Evolutionary conservation across 495 filamentous ascomycete genomes (phyloP), one percentile per base, ranked within the genome.

Genomic region (Rostrohypoxylon terebratum): DNA sequence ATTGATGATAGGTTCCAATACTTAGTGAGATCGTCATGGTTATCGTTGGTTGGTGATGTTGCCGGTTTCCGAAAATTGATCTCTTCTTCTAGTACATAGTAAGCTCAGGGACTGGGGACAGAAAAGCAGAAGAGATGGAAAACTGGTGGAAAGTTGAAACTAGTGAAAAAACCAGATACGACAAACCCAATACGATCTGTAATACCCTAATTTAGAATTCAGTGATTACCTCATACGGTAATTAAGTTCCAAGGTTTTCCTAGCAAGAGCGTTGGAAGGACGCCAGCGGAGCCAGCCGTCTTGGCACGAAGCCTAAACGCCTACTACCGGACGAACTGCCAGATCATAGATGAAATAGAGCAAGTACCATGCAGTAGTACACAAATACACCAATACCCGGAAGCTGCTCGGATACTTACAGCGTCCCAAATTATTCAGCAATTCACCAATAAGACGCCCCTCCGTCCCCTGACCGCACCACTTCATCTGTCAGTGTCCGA

Each of bases 261-360:
- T 42, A 42, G 21, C 54, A 28, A 28, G 28, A 28, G 28, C 28
- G 28, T 28, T 28, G 34, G 10, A 58, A n/a, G 9, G 40, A 40
- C 21, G 1, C 50, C 48, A 67, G 64, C 58, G 64, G 60, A 55
- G 4, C 68, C 54, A 60, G n/a, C 68, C 68, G 68, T n/a, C 68
- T 71, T 65, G 61, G 68, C 68, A 10, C 11, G 10, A 57, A 38
- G 16, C 23, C 51, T 31, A 55, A 16, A 31, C 11, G 10, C 51
- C 51, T 55, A 25, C 5, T 38, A 59, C 16, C 38, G 38, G 38
- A 42, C 13, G 38, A 42, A 42, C 38, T n/a, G 0, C 38, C n/a
- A n/a, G n/a, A n/a, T n/a, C n/a, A n/a, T n/a, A n/a, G n/a, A n/a
- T n/a, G n/a, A n/a, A n/a, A n/a, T n/a, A 42, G 11, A 14, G 11